Percentiles rank a stretch among this genome's conserved stretches.
Evolutionary conservation across 306 rosid species (phyloP).

Genomic region (Begonia peltatifolia): DNA sequence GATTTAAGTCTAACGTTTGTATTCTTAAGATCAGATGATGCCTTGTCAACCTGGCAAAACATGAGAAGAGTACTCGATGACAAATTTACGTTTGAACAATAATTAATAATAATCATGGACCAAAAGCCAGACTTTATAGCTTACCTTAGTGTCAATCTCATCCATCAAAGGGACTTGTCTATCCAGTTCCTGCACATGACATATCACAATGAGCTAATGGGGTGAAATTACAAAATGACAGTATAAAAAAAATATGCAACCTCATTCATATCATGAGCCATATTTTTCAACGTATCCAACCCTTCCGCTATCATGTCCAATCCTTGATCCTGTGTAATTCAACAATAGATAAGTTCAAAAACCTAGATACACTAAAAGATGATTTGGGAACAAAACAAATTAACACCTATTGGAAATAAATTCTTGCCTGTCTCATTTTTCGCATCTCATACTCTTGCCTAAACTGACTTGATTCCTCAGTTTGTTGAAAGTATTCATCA

Average conservation of each 20-base stretch:
- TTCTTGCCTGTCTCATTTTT: slow-evolving; percentile 59
- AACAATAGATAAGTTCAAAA: slow-evolving; percentile 9
- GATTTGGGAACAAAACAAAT: not conserved
- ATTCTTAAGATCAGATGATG: slow-evolving; percentile 85
- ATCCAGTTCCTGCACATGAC: slow-evolving; percentile 61
- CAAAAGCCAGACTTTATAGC: slow-evolving; percentile 8
- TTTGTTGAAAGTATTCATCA: slow-evolving; percentile 59
- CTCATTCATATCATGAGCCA: slow-evolving; percentile 98
- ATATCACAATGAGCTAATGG: slow-evolving; percentile 5
- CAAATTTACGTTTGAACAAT: slow-evolving; percentile 31
- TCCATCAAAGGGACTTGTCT: slow-evolving; percentile 99
- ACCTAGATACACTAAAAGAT: not conserved
- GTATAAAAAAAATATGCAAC: slow-evolving; percentile 27
- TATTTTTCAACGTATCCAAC: slow-evolving; percentile 78
- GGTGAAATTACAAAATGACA: slow-evolving; percentile 2
- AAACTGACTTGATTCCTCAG: slow-evolving; percentile 69
- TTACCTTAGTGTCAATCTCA: slow-evolving; percentile 90
- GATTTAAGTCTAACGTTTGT: slow-evolving; percentile 88
- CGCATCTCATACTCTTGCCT: slow-evolving; percentile 97
- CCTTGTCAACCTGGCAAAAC: slow-evolving; percentile 31
- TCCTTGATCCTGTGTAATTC: slow-evolving; percentile 76
- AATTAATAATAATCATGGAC: slow-evolving; percentile 4
- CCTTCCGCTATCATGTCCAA: slow-evolving; percentile 91
- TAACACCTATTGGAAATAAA: slow-evolving; percentile 11
- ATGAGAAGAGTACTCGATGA: too few relatives aligned